phyloP scores from a whole-genome alignment of 345 rosid species.

The Anastatica hierochuntica region DNA sequence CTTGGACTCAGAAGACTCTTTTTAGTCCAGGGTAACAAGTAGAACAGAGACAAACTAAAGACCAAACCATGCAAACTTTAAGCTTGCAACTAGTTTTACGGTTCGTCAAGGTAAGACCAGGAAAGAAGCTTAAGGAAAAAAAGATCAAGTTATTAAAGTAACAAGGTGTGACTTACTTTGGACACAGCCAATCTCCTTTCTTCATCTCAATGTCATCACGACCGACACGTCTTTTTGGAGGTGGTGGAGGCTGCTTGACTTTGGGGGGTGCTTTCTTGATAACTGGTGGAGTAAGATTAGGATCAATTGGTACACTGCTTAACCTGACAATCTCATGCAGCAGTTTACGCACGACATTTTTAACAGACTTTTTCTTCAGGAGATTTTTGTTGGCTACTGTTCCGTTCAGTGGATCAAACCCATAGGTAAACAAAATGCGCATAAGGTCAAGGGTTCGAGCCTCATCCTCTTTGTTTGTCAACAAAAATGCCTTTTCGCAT shows the following conservation, averaged over 20 bases:
- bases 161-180: conserved; percentile 52
- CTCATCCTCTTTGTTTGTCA: conserved; percentile 90
- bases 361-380: conserved; percentile 65
- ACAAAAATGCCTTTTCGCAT: conserved; percentile 74
- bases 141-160: background rate
- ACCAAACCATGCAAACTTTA: background rate
- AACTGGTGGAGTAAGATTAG: conserved; percentile 88
- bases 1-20: background rate
- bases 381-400: conserved; percentile 50
- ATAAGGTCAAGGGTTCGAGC: conserved; percentile 78
- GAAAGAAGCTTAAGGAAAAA: background rate
- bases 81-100: background rate
- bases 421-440: conserved; percentile 69
- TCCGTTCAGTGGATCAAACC: conserved; percentile 58
- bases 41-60: background rate
- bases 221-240: conserved; percentile 86
- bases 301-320: conserved; percentile 88
- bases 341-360: conserved; percentile 75
- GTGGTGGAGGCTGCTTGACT: conserved; percentile 95
- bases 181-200: conserved; percentile 96
- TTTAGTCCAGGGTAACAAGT: conserved; percentile 1
- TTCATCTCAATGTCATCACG: conserved; percentile 97
- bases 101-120: background rate
- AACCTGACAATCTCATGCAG: conserved; percentile 80
- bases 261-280: conserved; percentile 79